Conservation (phyloP, 805 yeast species). For the Maudiozyma barnettii region DNA sequence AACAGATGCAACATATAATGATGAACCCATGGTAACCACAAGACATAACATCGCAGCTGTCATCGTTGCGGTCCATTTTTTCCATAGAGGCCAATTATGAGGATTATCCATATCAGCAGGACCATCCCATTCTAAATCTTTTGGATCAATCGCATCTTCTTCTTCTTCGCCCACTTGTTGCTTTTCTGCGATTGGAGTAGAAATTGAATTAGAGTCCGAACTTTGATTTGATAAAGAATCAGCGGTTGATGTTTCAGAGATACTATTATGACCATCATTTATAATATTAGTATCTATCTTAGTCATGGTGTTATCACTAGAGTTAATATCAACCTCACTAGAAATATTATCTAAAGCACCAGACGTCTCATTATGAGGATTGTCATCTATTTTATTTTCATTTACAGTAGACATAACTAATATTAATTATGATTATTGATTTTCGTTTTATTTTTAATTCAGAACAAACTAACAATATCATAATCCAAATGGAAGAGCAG, state of each 20-base stretch:
- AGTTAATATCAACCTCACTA: neutral
- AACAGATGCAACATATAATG: slow-evolving; percentile 58
- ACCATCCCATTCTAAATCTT: slow-evolving; percentile 47
- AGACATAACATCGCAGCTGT: slow-evolving; percentile 55
- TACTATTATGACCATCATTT: neutral
- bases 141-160: slow-evolving; percentile 27
- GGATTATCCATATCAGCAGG: slow-evolving; percentile 58
- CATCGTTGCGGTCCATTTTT: slow-evolving; percentile 58
- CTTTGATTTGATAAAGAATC: neutral
- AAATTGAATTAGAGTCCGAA: neutral
- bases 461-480: too few relatives aligned
- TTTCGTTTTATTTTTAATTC: too few relatives aligned
- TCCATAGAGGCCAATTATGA: slow-evolving; percentile 54
- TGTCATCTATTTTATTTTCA: too few relatives aligned
- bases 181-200: neutral
- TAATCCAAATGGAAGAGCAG: too few relatives aligned
- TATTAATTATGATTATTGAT: too few relatives aligned
- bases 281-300: neutral
- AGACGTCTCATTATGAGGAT: too few relatives aligned
- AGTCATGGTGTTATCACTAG: neutral
- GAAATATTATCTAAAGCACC: too few relatives aligned
- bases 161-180: neutral
- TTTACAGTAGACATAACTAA: too few relatives aligned
- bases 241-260: neutral
- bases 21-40: slow-evolving; percentile 67